Evolutionary conservation across 2,329 filamentous ascomycete genomes (phyloP).

Genomic region (Monilinia polystroma): DNA sequence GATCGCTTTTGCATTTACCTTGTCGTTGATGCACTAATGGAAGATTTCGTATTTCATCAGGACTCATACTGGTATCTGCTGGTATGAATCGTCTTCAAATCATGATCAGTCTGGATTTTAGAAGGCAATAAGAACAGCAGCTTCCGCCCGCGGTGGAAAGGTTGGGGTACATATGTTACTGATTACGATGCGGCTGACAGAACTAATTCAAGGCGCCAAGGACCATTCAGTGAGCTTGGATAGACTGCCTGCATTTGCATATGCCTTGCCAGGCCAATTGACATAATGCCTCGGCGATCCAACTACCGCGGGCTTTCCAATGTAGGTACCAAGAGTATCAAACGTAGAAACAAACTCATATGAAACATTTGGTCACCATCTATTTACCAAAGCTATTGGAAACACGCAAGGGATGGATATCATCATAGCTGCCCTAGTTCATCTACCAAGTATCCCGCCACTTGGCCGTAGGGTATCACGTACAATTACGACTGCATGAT

Average conservation of each 20-base stretch:
- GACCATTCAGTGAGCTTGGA: not conserved
- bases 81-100: not conserved
- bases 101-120: not conserved
- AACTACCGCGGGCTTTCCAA: not conserved
- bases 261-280: not conserved
- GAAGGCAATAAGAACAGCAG: not conserved
- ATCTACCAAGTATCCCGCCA: not conserved
- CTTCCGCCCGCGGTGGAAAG: not conserved
- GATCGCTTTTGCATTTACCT: not conserved
- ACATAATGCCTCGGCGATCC: slow-evolving; percentile 2
- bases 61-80: not conserved
- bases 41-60: not conserved
- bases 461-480: not conserved
- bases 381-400: not conserved
- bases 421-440: not conserved
- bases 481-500: not conserved
- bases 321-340: not conserved
- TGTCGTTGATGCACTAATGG: not conserved
- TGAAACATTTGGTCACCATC: not conserved
- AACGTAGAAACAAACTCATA: not conserved
- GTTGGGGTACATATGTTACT: not conserved
- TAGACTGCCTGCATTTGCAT: not conserved
- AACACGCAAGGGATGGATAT: not conserved
- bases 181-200: not conserved
- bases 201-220: not conserved